Conservation (phyloP, 495 filamentous ascomycete species). For the Annulohypoxylon bovei region DNA sequence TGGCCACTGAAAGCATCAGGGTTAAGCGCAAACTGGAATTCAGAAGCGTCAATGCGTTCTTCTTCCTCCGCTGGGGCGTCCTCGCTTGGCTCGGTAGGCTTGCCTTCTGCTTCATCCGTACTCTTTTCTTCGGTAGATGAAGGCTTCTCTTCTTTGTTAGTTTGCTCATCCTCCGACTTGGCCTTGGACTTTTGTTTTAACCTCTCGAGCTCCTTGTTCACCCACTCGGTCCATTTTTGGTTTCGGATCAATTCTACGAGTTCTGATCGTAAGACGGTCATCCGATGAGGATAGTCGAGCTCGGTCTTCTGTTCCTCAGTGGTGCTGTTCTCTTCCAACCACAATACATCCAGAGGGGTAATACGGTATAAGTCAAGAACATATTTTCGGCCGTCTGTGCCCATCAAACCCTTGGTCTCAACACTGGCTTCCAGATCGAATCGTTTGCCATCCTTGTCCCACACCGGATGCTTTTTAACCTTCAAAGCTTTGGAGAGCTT, state of each 20-base stretch:
- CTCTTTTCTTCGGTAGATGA: slow-evolving; percentile 39
- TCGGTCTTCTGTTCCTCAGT: slow-evolving; percentile 56
- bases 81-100: slow-evolving; percentile 48
- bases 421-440: slow-evolving; percentile 95
- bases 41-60: slow-evolving; percentile 79
- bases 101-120: slow-evolving; percentile 33
- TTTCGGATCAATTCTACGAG: slow-evolving; percentile 86
- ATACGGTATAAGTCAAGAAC: slow-evolving; percentile 96
- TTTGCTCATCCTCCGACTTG: slow-evolving; percentile 36
- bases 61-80: slow-evolving; percentile 44
- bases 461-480: slow-evolving; percentile 95
- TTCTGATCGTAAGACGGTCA: slow-evolving; percentile 91
- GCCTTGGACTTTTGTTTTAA: slow-evolving; percentile 54
- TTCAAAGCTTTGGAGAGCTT: slow-evolving; percentile 86
- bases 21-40: slow-evolving; percentile 89
- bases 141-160: slow-evolving; percentile 37
- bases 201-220: slow-evolving; percentile 73
- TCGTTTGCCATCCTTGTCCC: slow-evolving; percentile 93
- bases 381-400: slow-evolving; percentile 97
- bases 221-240: slow-evolving; percentile 85
- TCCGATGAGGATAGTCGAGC: slow-evolving; percentile 86
- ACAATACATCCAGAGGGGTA: slow-evolving; percentile 88
- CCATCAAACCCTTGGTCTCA: slow-evolving; percentile 96
- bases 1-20: slow-evolving; percentile 96
- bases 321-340: slow-evolving; percentile 77